Evolutionary conservation across 192 early-diverging fungal genomes (phyloP).

Genomic region (Coemansia sp.): DNA sequence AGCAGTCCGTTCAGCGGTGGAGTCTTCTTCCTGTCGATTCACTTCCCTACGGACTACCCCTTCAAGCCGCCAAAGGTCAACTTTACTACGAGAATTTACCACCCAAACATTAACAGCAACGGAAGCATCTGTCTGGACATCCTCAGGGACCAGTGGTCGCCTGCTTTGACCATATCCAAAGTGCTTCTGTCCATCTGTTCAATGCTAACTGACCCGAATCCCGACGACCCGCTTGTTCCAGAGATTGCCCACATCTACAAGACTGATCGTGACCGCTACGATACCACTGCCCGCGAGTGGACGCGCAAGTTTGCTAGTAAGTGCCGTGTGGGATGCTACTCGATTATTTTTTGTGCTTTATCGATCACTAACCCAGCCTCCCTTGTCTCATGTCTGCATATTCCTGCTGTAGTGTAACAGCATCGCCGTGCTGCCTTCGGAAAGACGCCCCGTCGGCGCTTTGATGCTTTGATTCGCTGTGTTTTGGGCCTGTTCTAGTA

Average conservation of each 20-base stretch:
- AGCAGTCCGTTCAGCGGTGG: slow-evolving; percentile 93
- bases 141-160: slow-evolving; percentile 97
- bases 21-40: slow-evolving; percentile 96
- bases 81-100: slow-evolving; percentile 97
- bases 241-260: slow-evolving; percentile 99
- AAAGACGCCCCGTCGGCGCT: not conserved
- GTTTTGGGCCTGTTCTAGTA: slow-evolving; percentile 5
- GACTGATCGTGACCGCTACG: slow-evolving; percentile 86
- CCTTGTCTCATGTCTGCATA: not conserved
- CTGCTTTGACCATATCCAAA: slow-evolving; percentile 97
- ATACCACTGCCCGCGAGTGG: slow-evolving; percentile 90
- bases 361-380: not conserved
- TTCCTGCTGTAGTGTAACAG: slow-evolving; percentile 1
- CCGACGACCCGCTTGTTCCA: slow-evolving; percentile 95
- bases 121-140: slow-evolving; percentile 98
- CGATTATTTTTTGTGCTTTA: not conserved
- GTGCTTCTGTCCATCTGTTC: slow-evolving; percentile 98
- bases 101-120: slow-evolving; percentile 99
- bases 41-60: slow-evolving; percentile 97
- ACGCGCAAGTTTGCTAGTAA: slow-evolving; percentile 83
- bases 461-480: slow-evolving; percentile 2
- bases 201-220: slow-evolving; percentile 97
- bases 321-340: slow-evolving; percentile 1
- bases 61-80: slow-evolving; percentile 98
- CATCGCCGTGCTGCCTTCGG: not conserved